A percentile compares a stretch with the other conserved stretches of the same genome.
phyloP scores from a whole-genome alignment of 352 stramenopile genomes.

The Phytophthora megakarya region DNA sequence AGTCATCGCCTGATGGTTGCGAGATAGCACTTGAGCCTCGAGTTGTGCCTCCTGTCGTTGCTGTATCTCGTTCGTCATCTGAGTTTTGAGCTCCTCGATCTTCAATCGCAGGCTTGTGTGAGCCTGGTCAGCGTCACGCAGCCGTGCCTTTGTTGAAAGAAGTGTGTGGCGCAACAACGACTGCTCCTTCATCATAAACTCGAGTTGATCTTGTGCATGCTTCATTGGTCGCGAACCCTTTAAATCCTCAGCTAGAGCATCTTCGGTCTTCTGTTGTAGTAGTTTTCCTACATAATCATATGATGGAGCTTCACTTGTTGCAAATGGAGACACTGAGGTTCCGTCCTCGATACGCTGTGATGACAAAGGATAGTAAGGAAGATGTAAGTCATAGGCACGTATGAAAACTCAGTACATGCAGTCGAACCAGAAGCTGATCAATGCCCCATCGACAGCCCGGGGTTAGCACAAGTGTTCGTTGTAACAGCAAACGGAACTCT shows the following conservation, averaged over 20 bases:
- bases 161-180: constrained; percentile 45
- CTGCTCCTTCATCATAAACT: constrained; percentile 73
- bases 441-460: constrained; percentile 59
- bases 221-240: constrained; percentile 45
- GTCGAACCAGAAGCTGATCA: constrained; percentile 46
- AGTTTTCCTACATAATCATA: constrained; percentile 25
- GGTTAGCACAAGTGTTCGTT: constrained; percentile 49
- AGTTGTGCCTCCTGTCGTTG: constrained; percentile 66
- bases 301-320: constrained; percentile 20
- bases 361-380: neutral
- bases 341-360: constrained; percentile 15
- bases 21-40: constrained; percentile 56
- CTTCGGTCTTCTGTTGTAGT: constrained; percentile 33
- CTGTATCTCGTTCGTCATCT: constrained; percentile 44
- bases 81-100: constrained; percentile 32
- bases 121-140: constrained; percentile 55
- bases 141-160: constrained; percentile 51
- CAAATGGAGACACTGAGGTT: constrained; percentile 1
- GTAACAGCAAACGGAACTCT: constrained; percentile 48
- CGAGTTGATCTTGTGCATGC: constrained; percentile 61
- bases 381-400: neutral
- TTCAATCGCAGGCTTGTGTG: constrained; percentile 35
- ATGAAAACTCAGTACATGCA: neutral
- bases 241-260: constrained; percentile 35
- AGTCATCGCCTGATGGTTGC: constrained; percentile 75